Base-by-base conservation (phyloP, 768 basidiomycete genomes). In the Hygrophorus russula region DNA sequence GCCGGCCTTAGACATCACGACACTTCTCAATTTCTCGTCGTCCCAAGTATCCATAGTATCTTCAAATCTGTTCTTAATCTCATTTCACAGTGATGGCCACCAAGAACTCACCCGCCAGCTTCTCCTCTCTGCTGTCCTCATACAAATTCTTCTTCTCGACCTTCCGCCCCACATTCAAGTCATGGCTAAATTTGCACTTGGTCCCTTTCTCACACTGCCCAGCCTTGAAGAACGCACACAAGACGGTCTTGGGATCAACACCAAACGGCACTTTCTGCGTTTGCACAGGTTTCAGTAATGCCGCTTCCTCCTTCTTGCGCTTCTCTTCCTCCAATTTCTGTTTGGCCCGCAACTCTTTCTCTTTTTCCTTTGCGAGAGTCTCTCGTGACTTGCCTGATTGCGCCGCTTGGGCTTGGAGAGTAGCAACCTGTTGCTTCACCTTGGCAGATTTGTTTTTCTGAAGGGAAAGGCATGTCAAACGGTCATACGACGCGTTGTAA, bases 11-110 rank as follows among this genome's bases (percentile, higher is more conserved):
- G 82, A 84, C 13, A 79, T 52, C 1, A 98, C 89, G 44, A 98
- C 96, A n/a, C 65, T 77, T 31, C 78, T 72, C 45, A 99, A 67
- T 64, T 97, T 97, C 55, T 82, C 91, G 48, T 98, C 87, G 62
- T 96, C 91, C 96, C 96, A 99, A 49, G 69, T 79, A 53, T 96
- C 92, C 96, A 98, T 98, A 9, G 90, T 92, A 64, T 98, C 93
- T 92, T 50, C 30, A 29, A 39, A 8, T 19, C 2, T n/a, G 40
- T 12, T 24, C 29, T 32, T 6, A 12, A 24, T 32, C 12, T 28
- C 20, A 9, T 9, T 13, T 12, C 38, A 34, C 36, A 19, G 11
- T n/a, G n/a, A n/a, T n/a, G n/a, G n/a, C n/a, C n/a, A 43, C 13
- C 3, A 12, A 30, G 32, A 54, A 64, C 75, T 19, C 49, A 87